phyloP scores from a whole-genome alignment of 768 basidiomycete genomes.

The Tricholoma terreum region DNA sequence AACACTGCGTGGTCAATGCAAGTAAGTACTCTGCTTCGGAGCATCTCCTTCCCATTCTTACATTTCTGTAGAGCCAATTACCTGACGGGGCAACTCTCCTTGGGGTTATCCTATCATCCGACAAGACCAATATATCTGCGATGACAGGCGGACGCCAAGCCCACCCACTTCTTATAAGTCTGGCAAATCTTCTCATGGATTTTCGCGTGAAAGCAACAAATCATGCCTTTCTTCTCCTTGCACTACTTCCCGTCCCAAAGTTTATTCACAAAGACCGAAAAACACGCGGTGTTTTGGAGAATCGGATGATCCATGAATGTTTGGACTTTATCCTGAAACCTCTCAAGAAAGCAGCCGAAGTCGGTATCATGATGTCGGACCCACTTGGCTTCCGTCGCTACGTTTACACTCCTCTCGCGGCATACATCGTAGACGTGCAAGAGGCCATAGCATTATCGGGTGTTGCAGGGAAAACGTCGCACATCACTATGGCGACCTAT shows the following conservation, averaged over 20 bases:
- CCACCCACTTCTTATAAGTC: slow-evolving; percentile 13
- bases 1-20: slow-evolving; percentile 22
- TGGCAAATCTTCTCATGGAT: slow-evolving; percentile 12
- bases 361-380: slow-evolving; percentile 27
- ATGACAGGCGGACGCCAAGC: slow-evolving; percentile 13
- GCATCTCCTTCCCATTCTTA: neutral
- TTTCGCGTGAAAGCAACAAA: slow-evolving; percentile 13
- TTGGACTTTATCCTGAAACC: slow-evolving; percentile 29
- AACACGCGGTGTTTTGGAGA: slow-evolving; percentile 21
- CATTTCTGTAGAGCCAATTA: slow-evolving; percentile 10
- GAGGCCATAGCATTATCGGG: slow-evolving; percentile 28
- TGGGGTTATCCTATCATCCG: slow-evolving; percentile 15
- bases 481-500: slow-evolving; percentile 26
- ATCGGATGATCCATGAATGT: slow-evolving; percentile 23
- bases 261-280: too few species aligned
- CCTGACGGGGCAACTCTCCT: slow-evolving; percentile 15
- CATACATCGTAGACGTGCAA: slow-evolving; percentile 31
- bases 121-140: slow-evolving; percentile 17
- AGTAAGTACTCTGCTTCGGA: slow-evolving; percentile 4
- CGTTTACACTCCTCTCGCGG: slow-evolving; percentile 26
- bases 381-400: slow-evolving; percentile 19
- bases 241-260: slow-evolving; percentile 19
- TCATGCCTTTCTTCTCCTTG: slow-evolving; percentile 15
- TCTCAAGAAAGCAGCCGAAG: too few species aligned
- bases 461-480: slow-evolving; percentile 27